phyloP scores from a whole-genome alignment of 108 stramenopile species.

The Seminavis robusta region DNA sequence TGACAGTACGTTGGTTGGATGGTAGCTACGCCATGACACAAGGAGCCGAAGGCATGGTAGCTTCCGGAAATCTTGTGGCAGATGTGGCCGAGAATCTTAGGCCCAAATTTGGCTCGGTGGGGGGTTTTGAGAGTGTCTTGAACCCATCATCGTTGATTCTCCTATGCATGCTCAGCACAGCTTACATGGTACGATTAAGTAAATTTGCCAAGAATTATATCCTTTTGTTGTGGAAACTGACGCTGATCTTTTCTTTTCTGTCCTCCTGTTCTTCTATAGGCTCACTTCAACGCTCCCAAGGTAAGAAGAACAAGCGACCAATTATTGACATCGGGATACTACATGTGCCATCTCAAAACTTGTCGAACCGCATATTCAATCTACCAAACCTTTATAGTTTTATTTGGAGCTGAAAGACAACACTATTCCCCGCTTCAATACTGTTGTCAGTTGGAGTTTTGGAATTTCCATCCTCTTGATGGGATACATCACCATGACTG shows the following conservation, averaged over 20 bases:
- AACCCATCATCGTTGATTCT: conserved; percentile 77
- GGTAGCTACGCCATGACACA: conserved; percentile 59
- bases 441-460: conserved; percentile 78
- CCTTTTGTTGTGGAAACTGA: too few species aligned
- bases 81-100: conserved; percentile 56
- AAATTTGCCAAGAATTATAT: too few species aligned
- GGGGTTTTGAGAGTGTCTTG: conserved; percentile 61
- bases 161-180: conserved; percentile 95
- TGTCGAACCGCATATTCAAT: too few species aligned
- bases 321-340: too few species aligned
- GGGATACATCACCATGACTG: conserved; percentile 77
- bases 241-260: not conserved
- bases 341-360: too few species aligned
- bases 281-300: conserved; percentile 95
- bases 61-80: conserved; percentile 13
- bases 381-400: conserved; percentile 34
- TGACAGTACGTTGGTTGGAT: conserved; percentile 74
- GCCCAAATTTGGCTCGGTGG: conserved; percentile 69
- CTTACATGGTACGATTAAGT: conserved; percentile 72
- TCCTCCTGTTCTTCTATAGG: conserved; percentile 21
- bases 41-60: conserved; percentile 22
- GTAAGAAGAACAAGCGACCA: conserved; percentile 2
- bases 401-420: conserved; percentile 91
- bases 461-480: conserved; percentile 62
- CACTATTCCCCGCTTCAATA: conserved; percentile 75